Evolutionary conservation across 805 yeast genomes (phyloP), one percentile per base, ranked within the genome.

Genomic region (Kurtzmaniella cleridarum): DNA sequence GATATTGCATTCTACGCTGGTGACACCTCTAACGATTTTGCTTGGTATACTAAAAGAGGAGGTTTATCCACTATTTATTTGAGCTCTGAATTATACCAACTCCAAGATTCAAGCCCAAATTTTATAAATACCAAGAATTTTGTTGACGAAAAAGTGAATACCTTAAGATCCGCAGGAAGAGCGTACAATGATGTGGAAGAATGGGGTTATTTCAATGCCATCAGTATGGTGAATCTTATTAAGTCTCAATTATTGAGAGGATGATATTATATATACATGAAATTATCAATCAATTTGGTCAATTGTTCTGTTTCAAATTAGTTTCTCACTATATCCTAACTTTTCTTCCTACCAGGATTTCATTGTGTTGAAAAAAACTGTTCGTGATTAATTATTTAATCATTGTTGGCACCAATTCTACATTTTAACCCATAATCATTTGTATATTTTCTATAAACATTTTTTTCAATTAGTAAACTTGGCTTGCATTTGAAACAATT

Each of bases 11-110:
- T 63, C 59, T 79, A 77, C 49, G 79, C 95, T 0, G 93, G 90
- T 9, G 97, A 90, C 55, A 53, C 60, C 38, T 75, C 93, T 15
- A 79, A 79, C 47, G 96, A 88, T 58, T 81, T 84, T 56, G 83
- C 87, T 3, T 91, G 98, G 98, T 91, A 91, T 59, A 69, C 95
- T n/a, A 85, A 89, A 54, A 70, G 98, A 47, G 64, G 83, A 12
- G 74, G 84, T 7, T 55, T 91, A 12, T 74, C 85, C 17, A 70
- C 84, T 2, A 73, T 84, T 2, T 87, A 85, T 57, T 84, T 84
- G 2, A 76, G 82, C 29, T 65, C 84, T 30, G 97, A 91, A 58
- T 63, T 87, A 44, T 87, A 76, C 64, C 84, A 83, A 93, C 66
- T 86, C 32, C 81, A 75, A 48, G 97, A 91, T 58, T 67, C 66